Evolutionary conservation across 2,329 filamentous ascomycete genomes (phyloP), one percentile per base, ranked within the genome.

Genomic region (Teratosphaeriaceae sp.): DNA sequence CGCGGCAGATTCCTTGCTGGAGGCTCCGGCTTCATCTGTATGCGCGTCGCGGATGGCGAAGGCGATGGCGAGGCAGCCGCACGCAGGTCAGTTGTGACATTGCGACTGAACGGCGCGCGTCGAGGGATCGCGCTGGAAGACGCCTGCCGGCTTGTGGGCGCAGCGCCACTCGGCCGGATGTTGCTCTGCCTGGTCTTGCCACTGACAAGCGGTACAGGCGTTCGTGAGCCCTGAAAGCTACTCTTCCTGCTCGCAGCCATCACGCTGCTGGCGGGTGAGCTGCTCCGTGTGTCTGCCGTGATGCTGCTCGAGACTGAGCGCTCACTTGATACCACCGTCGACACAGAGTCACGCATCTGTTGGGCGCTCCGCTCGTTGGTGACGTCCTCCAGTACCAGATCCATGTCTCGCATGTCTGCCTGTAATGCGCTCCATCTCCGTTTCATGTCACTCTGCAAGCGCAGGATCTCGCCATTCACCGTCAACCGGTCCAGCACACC

Each of bases 401-500:
- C 87, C 69, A 92, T 81, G 4, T 89, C 84, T 45, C 72, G 76
- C 69, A 92, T 90, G 49, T 85, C 79, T 12, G 76, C 74, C 58
- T 88, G 87, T 40, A 96, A 69, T 3, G 78, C 76, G 51, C 83
- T 78, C 79, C 89, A 94, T 55, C 84, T 82, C n/a, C 79, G 74
- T 57, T 88, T 82, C 70, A 96, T 84, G 56, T 97, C 89, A 5
- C 80, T 78, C 57, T 95, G 84, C 23, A 97, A 72, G 34, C 88
- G 80, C 21, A 97, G 66, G 49, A 97, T 92, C 65, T 97, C 92
- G 34, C 92, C 92, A 59, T 98, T 97, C 43, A 97, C 88, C 0
- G 92, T 97, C 38, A 96, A 72, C n/a, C 92, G 80, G 59, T 97
- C 88, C 60, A 86, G 85, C 57, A 97, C 84, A n/a, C 92, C 92